Percentiles rank a stretch among this genome's conserved stretches.
phyloP scores from a whole-genome alignment of 768 basidiomycete genomes.

The Suillus placidus region DNA sequence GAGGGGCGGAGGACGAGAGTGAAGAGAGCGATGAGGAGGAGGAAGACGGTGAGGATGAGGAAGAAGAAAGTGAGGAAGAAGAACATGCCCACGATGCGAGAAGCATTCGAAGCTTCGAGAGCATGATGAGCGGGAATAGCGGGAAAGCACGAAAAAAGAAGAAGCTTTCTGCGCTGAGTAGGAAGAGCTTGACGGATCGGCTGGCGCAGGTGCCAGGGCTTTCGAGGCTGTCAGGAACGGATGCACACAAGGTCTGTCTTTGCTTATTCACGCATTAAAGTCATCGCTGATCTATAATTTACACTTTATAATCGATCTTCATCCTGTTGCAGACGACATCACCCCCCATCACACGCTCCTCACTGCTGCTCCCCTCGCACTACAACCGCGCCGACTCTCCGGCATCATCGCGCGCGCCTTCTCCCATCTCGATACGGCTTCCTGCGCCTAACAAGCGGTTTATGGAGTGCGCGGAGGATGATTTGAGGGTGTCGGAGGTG shows the following conservation, averaged over 20 bases:
- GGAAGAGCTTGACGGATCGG: slow-evolving; percentile 81
- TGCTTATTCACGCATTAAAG: slow-evolving; percentile 6
- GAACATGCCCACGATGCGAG: slow-evolving; percentile 55
- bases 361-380: slow-evolving; percentile 34
- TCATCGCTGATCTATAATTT: not conserved
- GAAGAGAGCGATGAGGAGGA: slow-evolving; percentile 28
- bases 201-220: slow-evolving; percentile 75
- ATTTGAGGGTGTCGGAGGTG: slow-evolving; percentile 81
- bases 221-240: slow-evolving; percentile 43
- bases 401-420: slow-evolving; percentile 41
- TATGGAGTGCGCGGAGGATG: slow-evolving; percentile 70
- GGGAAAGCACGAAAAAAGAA: slow-evolving; percentile 27
- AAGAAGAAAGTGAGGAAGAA: slow-evolving; percentile 40
- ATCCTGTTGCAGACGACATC: slow-evolving; percentile 28
- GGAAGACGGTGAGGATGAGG: slow-evolving; percentile 40
- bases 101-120: slow-evolving; percentile 87
- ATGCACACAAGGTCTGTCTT: slow-evolving; percentile 34
- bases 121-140: slow-evolving; percentile 64
- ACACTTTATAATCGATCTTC: not conserved
- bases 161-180: slow-evolving; percentile 28
- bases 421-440: slow-evolving; percentile 45
- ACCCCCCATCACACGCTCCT: slow-evolving; percentile 43
- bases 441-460: slow-evolving; percentile 72
- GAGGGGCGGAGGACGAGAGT: slow-evolving; percentile 30
- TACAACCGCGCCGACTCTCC: slow-evolving; percentile 39